Conservation (phyloP, 306 rosid genomes). For the Cyclanthera cordifolia region DNA sequence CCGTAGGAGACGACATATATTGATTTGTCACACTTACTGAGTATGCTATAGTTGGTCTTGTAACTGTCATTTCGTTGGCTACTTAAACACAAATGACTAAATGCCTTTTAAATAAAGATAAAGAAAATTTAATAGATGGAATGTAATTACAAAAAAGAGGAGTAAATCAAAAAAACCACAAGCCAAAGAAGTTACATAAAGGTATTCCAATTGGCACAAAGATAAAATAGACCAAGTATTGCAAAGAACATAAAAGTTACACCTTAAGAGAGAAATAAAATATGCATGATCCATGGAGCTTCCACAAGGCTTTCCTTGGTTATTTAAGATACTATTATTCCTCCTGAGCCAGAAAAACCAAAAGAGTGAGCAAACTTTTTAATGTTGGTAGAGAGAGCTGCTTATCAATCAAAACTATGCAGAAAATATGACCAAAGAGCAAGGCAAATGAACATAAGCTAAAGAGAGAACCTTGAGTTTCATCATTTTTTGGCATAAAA, state of each 20-base stretch:
- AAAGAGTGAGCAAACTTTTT: not conserved
- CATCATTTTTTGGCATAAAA: not conserved
- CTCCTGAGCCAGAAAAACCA: no score
- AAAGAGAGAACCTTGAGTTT: not conserved
- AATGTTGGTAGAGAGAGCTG: not conserved
- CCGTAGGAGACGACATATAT: no score
- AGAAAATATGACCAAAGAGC: not conserved
- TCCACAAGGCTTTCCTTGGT: no score
- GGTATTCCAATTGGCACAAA: not conserved
- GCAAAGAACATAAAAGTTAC: not conserved
- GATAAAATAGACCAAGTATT: not conserved
- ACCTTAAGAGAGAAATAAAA: not conserved
- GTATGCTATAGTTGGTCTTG: no score
- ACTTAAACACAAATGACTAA: not conserved
- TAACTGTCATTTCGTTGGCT: no score
- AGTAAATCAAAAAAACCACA: not conserved
- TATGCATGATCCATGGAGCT: not conserved
- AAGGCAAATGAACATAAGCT: not conserved
- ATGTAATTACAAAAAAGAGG: not conserved
- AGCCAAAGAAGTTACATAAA: not conserved
- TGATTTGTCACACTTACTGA: no score
- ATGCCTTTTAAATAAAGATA: not conserved
- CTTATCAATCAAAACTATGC: not conserved
- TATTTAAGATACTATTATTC: no score
- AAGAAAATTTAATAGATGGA: not conserved